Percentiles rank a stretch among this genome's conserved stretches.
These are phyloP conservation scores for Yamadazyma kitorensis DNA, from an alignment of 805 yeast species.

Conservation along the genomic window DNA sequence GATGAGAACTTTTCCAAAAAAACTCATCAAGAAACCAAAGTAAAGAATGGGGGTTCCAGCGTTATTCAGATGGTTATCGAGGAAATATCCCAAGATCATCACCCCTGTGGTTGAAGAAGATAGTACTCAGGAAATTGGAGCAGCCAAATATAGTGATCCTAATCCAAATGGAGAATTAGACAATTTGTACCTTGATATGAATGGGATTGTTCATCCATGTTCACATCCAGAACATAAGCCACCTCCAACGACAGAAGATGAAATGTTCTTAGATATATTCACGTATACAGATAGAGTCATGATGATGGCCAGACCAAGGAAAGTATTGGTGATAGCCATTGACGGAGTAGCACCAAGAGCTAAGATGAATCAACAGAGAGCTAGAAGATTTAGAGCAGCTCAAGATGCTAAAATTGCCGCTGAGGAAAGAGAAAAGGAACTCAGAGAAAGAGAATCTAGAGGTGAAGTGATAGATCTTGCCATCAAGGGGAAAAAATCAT, in stretches of 20 bases:
- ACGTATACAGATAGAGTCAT: slow-evolving; percentile 89
- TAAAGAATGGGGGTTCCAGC: slow-evolving; percentile 91
- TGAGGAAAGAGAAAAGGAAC: slow-evolving; percentile 61
- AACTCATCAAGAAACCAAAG: not conserved
- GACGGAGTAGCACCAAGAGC: slow-evolving; percentile 99
- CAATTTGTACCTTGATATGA: slow-evolving; percentile 93
- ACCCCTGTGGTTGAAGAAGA: slow-evolving; percentile 84
- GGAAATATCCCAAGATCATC: slow-evolving; percentile 90
- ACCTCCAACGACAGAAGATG: slow-evolving; percentile 94
- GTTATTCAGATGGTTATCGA: slow-evolving; percentile 91
- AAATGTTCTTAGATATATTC: slow-evolving; percentile 92
- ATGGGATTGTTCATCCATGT: slow-evolving; percentile 99
- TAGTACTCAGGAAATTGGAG: slow-evolving; percentile 58
- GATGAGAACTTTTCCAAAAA: too few relatives aligned
- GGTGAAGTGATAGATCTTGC: slow-evolving; percentile 79
- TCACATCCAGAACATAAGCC: slow-evolving; percentile 97
- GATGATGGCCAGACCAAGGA: slow-evolving; percentile 92
- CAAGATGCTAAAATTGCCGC: slow-evolving; percentile 81
- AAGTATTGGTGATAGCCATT: slow-evolving; percentile 89
- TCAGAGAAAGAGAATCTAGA: slow-evolving; percentile 55
- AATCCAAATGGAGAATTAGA: slow-evolving; percentile 97
- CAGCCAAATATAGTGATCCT: slow-evolving; percentile 65
- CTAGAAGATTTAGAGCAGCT: slow-evolving; percentile 90
- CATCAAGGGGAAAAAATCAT: slow-evolving; percentile 67
- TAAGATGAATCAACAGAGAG: slow-evolving; percentile 94